A percentile compares a stretch with the other conserved stretches of the same genome.
Conservation (phyloP, 2,329 filamentous ascomycete genomes). For the Cladosporium sp. region DNA sequence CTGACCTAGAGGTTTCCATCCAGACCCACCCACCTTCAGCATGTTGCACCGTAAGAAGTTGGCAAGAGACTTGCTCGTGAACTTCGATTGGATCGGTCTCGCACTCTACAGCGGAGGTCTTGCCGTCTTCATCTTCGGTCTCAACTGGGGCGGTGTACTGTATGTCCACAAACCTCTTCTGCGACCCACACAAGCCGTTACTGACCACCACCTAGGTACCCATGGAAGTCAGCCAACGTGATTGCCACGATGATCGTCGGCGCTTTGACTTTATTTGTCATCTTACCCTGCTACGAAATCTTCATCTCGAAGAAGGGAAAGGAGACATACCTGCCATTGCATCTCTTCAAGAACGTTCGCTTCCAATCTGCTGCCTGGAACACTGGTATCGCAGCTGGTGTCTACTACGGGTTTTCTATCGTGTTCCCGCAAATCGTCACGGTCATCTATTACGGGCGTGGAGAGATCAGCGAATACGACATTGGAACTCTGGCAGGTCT, state of each 20-base stretch:
- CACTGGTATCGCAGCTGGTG: slow-evolving; percentile 22
- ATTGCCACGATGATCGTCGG: slow-evolving; percentile 27
- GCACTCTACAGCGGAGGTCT: slow-evolving; percentile 23
- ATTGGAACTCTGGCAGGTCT: slow-evolving; percentile 24
- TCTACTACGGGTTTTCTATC: slow-evolving; percentile 24
- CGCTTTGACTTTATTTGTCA: slow-evolving; percentile 19
- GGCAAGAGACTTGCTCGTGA: slow-evolving; percentile 20
- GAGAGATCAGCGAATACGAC: slow-evolving; percentile 24
- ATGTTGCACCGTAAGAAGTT: slow-evolving; percentile 25
- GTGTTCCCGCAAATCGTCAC: slow-evolving; percentile 25
- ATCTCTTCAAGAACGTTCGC: slow-evolving; percentile 26
- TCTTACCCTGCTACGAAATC: slow-evolving; percentile 23
- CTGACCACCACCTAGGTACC: slow-evolving; percentile 16
- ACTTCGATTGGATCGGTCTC: slow-evolving; percentile 27
- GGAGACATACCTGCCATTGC: slow-evolving; percentile 24
- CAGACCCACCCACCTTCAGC: slow-evolving; percentile 25
- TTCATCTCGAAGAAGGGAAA: slow-evolving; percentile 19
- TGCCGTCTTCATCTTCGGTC: slow-evolving; percentile 23
- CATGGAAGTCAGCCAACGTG: slow-evolving; percentile 27
- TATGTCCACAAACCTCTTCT: slow-evolving; percentile 12
- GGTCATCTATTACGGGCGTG: slow-evolving; percentile 21
- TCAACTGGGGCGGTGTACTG: slow-evolving; percentile 28
- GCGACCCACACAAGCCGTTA: not conserved
- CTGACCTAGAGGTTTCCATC: not conserved
- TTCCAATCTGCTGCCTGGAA: slow-evolving; percentile 24